Base-by-base conservation (phyloP, 2,329 filamentous ascomycete genomes). In the Pyrenochaeta sp. region DNA sequence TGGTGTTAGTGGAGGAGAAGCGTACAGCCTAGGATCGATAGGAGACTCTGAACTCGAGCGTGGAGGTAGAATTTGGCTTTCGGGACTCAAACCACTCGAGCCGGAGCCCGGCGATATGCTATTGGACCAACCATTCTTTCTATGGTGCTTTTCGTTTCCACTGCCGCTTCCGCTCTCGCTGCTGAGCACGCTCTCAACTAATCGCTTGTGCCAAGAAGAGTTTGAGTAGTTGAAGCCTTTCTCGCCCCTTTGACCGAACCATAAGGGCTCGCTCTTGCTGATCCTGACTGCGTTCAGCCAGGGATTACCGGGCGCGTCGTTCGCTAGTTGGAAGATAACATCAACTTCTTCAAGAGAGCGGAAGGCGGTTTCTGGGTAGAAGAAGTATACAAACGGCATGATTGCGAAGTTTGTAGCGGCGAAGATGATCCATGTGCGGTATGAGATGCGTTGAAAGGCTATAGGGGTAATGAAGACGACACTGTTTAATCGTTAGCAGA, bases 381-480 rank as follows among this genome's bases (percentile, higher is more conserved):
- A 84, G 74, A 85, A 84, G 74, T 85, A 87, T 50, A 84, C 79
- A 2, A 84, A 76, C 0, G 85, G 84, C 27, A 86, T 74, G 58
- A 85, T 85, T 65, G 79, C 77, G 39, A 82, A 80, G 65, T 86
- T 86, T 46, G 67, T 74, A 49, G 62, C 74, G 56, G 84, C 80
- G 72, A 90, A 90, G 12, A 90, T 75, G 57, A 85, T 80, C 72
- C 88, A 88, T 66, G 79, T 88, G 44, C 74, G 76, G 70, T 83
- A 89, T 5, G 82, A 79, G 30, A 88, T 81, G 47, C 76, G 78
- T 6, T 78, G 74, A 70, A 89, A 83, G 2, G 85, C 85, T 50
- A 88, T 86, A 1, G 86, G 86, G 0, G 87, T 90, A 15, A 88
- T 84, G 72, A 89, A 85, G 2, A 88, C 88, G 51, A 91, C 88